Evolutionary conservation across 305 asterid genomes (phyloP).

Genomic region (Solanum hybrid): DNA sequence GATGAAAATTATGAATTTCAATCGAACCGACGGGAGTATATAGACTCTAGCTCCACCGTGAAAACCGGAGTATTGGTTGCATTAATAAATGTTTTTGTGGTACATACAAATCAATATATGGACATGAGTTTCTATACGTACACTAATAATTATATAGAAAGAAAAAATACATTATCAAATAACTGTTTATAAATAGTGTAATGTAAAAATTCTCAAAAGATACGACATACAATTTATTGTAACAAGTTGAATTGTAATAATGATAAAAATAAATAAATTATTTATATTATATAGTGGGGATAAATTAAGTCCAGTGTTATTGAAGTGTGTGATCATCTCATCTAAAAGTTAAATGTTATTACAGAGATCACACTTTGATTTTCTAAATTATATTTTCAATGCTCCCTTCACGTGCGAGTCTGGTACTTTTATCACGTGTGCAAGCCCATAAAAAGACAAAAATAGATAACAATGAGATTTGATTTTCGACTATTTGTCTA

Average conservation of each 20-base stretch:
- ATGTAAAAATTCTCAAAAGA: neutral
- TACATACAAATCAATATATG: neutral
- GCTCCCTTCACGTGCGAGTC: neutral
- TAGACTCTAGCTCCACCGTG: neutral
- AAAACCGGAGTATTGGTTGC: neutral
- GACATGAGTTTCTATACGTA: neutral
- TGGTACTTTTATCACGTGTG: neutral
- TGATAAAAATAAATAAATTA: neutral
- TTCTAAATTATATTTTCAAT: neutral
- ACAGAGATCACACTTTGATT: fast-evolving
- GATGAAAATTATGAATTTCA: neutral
- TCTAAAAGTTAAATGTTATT: neutral
- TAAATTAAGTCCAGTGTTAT: too few species aligned
- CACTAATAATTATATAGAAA: neutral
- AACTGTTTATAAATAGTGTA: neutral
- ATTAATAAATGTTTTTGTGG: neutral
- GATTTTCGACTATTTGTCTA: neutral
- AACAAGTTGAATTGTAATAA: neutral
- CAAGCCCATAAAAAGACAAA: neutral
- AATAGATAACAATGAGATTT: neutral
- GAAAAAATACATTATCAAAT: neutral
- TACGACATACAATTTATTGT: neutral
- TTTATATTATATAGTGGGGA: neutral
- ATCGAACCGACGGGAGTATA: fast-evolving
- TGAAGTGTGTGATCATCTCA: neutral